Percentiles rank a stretch among this genome's conserved stretches.
phyloP scores from a whole-genome alignment of 2,329 filamentous ascomycete species.

The Alternaria rosae region DNA sequence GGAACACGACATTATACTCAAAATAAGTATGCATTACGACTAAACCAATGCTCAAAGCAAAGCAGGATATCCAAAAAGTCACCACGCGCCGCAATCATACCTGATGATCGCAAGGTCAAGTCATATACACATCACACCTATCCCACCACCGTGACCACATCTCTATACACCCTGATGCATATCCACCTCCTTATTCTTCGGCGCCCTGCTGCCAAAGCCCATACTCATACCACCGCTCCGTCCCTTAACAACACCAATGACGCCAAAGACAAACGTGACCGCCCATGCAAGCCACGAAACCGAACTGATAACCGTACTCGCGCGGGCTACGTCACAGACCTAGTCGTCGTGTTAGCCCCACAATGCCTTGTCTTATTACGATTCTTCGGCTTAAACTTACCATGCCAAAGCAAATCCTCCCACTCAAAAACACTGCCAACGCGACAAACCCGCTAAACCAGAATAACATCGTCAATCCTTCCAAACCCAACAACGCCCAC shows the following conservation, averaged over 20 bases:
- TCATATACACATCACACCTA: not conserved
- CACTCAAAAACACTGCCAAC: conserved; percentile 70
- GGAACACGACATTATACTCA: not conserved
- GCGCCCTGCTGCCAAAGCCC: conserved; percentile 22
- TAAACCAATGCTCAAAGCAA: conserved; percentile 1
- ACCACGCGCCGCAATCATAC: conserved; percentile 24
- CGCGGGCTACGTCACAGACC: conserved; percentile 68
- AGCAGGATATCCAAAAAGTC: conserved; percentile 7
- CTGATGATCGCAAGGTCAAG: conserved; percentile 23
- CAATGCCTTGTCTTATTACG: too few species aligned
- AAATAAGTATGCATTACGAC: not conserved
- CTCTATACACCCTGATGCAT: conserved; percentile 53
- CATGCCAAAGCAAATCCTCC: conserved; percentile 62
- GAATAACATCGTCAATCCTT: conserved; percentile 79
- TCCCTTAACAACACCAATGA: conserved; percentile 44
- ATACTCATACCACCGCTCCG: conserved; percentile 8
- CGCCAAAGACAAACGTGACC: conserved; percentile 47
- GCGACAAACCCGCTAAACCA: conserved; percentile 91
- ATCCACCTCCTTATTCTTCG: conserved; percentile 37
- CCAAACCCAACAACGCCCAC: conserved; percentile 66
- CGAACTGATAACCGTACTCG: conserved; percentile 71
- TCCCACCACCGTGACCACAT: too few species aligned
- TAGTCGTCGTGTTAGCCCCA: not conserved
- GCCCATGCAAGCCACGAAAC: conserved; percentile 64
- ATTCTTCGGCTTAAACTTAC: conserved; percentile 6